Base-by-base conservation (phyloP, 2,329 filamentous ascomycete species). In the Ascochyta fabae region DNA sequence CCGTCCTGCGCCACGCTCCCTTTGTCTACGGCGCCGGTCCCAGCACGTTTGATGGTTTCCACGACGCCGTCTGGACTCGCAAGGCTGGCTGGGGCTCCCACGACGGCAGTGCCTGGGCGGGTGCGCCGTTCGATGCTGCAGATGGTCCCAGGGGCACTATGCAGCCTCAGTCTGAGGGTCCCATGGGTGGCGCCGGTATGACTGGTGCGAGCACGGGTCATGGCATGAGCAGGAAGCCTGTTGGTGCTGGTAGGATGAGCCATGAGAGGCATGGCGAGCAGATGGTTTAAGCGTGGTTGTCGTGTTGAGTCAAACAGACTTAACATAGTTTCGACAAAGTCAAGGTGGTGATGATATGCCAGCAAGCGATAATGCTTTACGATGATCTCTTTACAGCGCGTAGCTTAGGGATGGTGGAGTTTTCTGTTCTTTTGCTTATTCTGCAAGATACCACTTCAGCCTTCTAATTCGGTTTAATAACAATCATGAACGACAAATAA, bases 71-170 rank as follows among this genome's bases (percentile, higher is more conserved):
- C 3, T 87, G 83, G 56, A 88, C 86, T 0, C 77, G 84, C 54
- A 81, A 83, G 63, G 86, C 80, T 7, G 85, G 84, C 1, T 88
- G 86, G 86, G 86, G 86, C 19, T 67, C 67, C 0, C 66, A 70
- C 12, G 74, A 78, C 29, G 74, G 70, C 5, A 73, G 74, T 41
- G 72, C 76, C 29, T 73, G 71, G 56, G 75, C 72, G 16, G 76
- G 78, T 40, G 76, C 79, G 5, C 79, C 78, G 0, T 76, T 76
- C 43, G 78, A 81, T 62, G 77, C 79, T 34, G 63, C 71, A 4
- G 72, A 75, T 53, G 67, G 69, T 10, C 69, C 72, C n/a, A 61
- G 72, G 9, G 72, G 73, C 1, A 71, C 70, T 15, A 74, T 73
- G 66, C 58, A 61, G 22, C 54, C 65, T n/a, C 66, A 67, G 31